Conservation (phyloP, 768 basidiomycete genomes). For the Suillus decipiens region DNA sequence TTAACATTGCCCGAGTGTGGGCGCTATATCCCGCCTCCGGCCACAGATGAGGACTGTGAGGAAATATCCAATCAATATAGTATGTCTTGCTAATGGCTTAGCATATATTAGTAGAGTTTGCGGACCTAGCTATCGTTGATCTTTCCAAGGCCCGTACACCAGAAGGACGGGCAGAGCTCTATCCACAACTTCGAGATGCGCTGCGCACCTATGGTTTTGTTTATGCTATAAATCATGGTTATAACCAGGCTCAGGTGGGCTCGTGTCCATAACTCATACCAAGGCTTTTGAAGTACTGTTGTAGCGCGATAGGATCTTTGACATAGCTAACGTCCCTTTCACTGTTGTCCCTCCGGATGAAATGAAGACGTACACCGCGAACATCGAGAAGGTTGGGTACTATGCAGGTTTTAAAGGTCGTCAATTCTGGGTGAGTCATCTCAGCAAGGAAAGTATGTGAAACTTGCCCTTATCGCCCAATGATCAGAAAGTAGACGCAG, state of each 20-base stretch:
- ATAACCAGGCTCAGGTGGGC: slow-evolving; percentile 41
- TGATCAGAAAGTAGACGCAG: slow-evolving; percentile 35
- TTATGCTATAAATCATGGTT: slow-evolving; percentile 52
- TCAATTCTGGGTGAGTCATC: slow-evolving; percentile 44
- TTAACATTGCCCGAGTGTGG: slow-evolving; percentile 9
- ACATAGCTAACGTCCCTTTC: slow-evolving; percentile 49
- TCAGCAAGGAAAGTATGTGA: neutral
- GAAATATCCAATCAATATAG: too few species aligned
- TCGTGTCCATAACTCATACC: too few species aligned
- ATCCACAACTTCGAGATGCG: slow-evolving; percentile 11
- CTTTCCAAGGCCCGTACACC: slow-evolving; percentile 10
- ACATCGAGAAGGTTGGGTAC: slow-evolving; percentile 41
- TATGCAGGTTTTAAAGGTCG: slow-evolving; percentile 52
- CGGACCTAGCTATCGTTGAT: slow-evolving; percentile 12
- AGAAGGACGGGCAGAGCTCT: slow-evolving; percentile 12
- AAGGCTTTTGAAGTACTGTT: neutral
- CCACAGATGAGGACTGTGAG: slow-evolving; percentile 9
- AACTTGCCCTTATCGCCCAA: slow-evolving; percentile 5
- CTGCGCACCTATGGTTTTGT: slow-evolving; percentile 39
- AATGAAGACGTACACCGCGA: slow-evolving; percentile 40
- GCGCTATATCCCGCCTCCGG: slow-evolving; percentile 9
- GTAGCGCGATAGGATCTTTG: slow-evolving; percentile 47
- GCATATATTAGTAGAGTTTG: slow-evolving; percentile 9
- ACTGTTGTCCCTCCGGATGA: slow-evolving; percentile 42
- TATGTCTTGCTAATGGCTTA: neutral